Evolutionary conservation across 2,329 filamentous ascomycete species (phyloP), one percentile per base, ranked within the genome.

Genomic region (Phaeosphaeria sp.): DNA sequence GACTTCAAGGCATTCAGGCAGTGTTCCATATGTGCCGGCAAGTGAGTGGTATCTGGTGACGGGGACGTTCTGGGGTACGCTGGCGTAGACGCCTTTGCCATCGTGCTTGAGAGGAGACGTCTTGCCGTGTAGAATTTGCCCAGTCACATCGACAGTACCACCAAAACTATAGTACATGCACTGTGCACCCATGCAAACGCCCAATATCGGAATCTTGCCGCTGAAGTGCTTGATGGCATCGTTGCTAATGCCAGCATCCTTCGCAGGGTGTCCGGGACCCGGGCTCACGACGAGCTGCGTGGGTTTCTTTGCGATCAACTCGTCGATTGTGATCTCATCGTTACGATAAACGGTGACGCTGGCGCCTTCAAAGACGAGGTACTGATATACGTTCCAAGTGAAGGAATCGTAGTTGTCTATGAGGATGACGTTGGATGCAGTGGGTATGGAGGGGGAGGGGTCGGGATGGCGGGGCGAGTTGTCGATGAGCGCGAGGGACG

Each of bases 371-470:
- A 99, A 88, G 6, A 94, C 90, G 1, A 99, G 87, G 73, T 99
- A 99, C 78, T 99, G 96, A 78, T 98, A 99, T 57, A 99, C 92
- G 74, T 99, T 99, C 92, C 93, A 99, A 57, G 94, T 97, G 78
- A 99, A 99, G 3, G 95, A 98, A 79, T 99, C 95, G 79, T 98
- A 99, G 80, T 99, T 99, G 83, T 99, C 95, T 72, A 99, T 97
- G 63, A 99, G 85, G 62, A 99, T 86, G 57, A 99, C 85, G 78
- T 98, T 98, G 56, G 90, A 91, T 24, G 95, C 95, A 50, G 89
- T 93, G 22, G 89, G 77, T 52, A 97, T 83, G 36, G 89, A 88
- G 51, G 88, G 82, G 27, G 89, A 89, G 51, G 90, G 89, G 63
- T 90, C 86, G 58, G 92, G 91, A 78, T 97, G 89, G 75, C 90